These are phyloP conservation scores for Amanita rubescens DNA, from an alignment of 768 basidiomycete genomes.

Conservation along the genomic window DNA sequence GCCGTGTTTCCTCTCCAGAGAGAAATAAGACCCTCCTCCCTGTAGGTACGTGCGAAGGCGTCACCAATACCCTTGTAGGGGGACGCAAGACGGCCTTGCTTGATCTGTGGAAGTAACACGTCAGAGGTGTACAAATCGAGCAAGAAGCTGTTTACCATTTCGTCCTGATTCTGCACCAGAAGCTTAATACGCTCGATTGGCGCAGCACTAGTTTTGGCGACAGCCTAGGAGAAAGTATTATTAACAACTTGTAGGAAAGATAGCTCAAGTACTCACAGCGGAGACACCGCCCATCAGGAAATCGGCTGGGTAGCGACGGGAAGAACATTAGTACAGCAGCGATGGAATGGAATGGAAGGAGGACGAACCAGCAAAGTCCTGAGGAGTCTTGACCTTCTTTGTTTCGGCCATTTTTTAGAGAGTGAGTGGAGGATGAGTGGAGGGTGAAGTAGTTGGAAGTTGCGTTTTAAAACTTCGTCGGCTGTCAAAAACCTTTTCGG, in stretches of 20 bases:
- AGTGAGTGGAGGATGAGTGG: slow-evolving; percentile 43
- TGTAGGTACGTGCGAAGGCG: slow-evolving; percentile 89
- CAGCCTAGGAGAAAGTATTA: slow-evolving; percentile 53
- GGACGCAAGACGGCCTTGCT: slow-evolving; percentile 93
- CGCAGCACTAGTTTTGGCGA: slow-evolving; percentile 98
- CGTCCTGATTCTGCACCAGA: slow-evolving; percentile 98
- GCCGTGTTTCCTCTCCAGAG: slow-evolving; percentile 99
- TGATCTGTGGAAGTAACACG: slow-evolving; percentile 67
- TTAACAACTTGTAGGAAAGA: slow-evolving; percentile 15
- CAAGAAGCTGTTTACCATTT: slow-evolving; percentile 58
- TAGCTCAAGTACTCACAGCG: slow-evolving; percentile 65
- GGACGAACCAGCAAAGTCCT: slow-evolving; percentile 80
- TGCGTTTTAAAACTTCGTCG: slow-evolving; percentile 37
- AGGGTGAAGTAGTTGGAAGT: slow-evolving; percentile 38
- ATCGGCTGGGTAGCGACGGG: slow-evolving; percentile 48
- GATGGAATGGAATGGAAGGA: slow-evolving; percentile 4
- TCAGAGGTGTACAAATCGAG: slow-evolving; percentile 6
- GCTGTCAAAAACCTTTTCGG: slow-evolving; percentile 37
- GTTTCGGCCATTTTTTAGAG: slow-evolving; percentile 69
- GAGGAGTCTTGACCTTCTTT: slow-evolving; percentile 82
- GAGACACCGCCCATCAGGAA: slow-evolving; percentile 97
- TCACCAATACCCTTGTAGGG: slow-evolving; percentile 97
- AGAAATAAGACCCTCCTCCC: slow-evolving; percentile 90
- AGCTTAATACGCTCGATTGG: slow-evolving; percentile 99
- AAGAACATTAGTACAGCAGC: slow-evolving; percentile 12